Evolutionary conservation across 2,329 filamentous ascomycete genomes (phyloP), one percentile per base, ranked within the genome.

Genomic region (Colletotrichum gloeosporioides): DNA sequence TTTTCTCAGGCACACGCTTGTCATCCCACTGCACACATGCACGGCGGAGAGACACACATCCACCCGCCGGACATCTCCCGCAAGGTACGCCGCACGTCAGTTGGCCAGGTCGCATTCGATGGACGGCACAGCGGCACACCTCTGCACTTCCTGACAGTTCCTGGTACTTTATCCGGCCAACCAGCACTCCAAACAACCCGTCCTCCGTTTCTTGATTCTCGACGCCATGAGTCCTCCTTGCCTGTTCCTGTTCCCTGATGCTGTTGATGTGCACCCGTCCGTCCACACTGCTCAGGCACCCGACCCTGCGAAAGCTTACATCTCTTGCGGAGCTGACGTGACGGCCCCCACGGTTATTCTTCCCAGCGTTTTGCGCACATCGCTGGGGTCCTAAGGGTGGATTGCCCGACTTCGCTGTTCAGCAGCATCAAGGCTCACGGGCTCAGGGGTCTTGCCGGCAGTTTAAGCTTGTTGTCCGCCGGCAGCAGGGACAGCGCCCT

Each of bases 361-460:
- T 68, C 25, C 73, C 55, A 31, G 31, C 10, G 22, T 44, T 27
- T 32, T 6, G 57, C 29, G 39, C 57, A 62, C 8, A 8, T 29
- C 59, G 27, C 59, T 49, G 44, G 44, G 44, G 44, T 22, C 44
- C 18, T 49, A 10, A 49, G 3, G 44, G 44, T n/a, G 44, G 18
- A 49, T n/a, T 49, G 44, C 44, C 55, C 13, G 55, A 59, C 16
- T 44, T 27, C 34, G 32, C n/a, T 31, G 64, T 55, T 66, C 25
- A 32, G 39, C 25, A 25, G n/a, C 64, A 65, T 9, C 25, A 49
- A 36, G 36, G 25, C 65, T 22, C 55, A 53, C 16, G n/a, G 27
- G 34, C 27, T 25, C 69, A 68, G 57, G 69, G 73, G 73, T 76
- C 64, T 73, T 74, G 74, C 74, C 27, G 22, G 74, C 29, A 76